Evolutionary conservation across 129 eudicot genomes (phyloP), one percentile per base, ranked within the genome.

Genomic region (Gnaphalium uliginosum): DNA sequence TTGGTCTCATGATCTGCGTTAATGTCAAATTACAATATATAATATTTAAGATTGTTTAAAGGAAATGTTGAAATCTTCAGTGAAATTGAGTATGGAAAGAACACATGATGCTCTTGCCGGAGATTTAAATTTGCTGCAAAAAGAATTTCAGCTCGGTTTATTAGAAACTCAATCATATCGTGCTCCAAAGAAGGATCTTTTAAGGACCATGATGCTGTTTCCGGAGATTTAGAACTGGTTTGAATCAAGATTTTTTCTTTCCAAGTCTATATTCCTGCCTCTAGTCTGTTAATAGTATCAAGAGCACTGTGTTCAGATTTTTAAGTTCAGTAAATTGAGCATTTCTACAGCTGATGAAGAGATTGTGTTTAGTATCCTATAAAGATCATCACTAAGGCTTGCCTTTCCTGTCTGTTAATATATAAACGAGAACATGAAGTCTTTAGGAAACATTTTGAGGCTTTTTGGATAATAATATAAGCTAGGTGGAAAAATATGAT

Each of bases 1-100:
- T 88, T 2, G 97, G 96, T 66, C 85, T 88, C 99, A 95, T 95
- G 65, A 91, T 87, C 99, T 95, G 87, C 74, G 59, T 71, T 62
- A 73, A 78, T 33, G 53, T 65, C 6, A 43, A 30, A 46, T 18
- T 30, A 23, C 17, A 68, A 68, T 2, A 26, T 13, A 8, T 46
- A 72, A 39, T 22, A 46, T 48, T 58, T 30, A n/a, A 22, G 22
- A n/a, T 25, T 15, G 9, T 26, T 41, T 17, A 30, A 25, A 27
- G 11, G n/a, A 24, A 63, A 66, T 18, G 26, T n/a, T n/a, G n/a
- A n/a, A n/a, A 25, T n/a, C 51, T 65, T 25, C 6, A 30, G 50
- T 17, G 10, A 39, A 24, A 24, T 62, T 9, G 29, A 58, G 66
- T 62, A 32, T 11, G 64, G 41, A 73, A 72, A 18, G 33, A 60